A percentile compares a stretch with the other conserved stretches of the same genome.
Evolutionary conservation across 2,329 filamentous ascomycete species (phyloP).

Genomic region (Akanthomyces lecanii): DNA sequence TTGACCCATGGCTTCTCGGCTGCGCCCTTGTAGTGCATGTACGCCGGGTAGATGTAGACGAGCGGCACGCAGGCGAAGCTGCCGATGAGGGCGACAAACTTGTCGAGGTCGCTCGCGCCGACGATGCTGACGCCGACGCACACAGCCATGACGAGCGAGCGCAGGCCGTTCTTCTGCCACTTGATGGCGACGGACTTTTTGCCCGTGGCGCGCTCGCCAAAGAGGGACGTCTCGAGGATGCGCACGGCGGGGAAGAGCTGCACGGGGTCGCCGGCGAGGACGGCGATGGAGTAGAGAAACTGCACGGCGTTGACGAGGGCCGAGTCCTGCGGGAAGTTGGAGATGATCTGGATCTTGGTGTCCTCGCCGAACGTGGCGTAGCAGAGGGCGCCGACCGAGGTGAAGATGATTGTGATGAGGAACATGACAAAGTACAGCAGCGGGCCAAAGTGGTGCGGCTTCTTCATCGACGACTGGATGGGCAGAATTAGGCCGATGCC

Average conservation of each 20-base stretch:
- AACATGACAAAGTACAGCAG: slow-evolving; percentile 67
- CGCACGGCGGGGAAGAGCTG: slow-evolving; percentile 71
- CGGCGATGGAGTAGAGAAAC: slow-evolving; percentile 68
- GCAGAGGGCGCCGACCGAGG: slow-evolving; percentile 66
- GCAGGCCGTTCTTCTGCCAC: slow-evolving; percentile 71
- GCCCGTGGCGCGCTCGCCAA: slow-evolving; percentile 60
- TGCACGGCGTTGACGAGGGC: slow-evolving; percentile 72
- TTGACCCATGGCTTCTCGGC: slow-evolving; percentile 55
- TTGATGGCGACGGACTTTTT: slow-evolving; percentile 62
- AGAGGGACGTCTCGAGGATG: slow-evolving; percentile 65
- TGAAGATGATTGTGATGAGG: slow-evolving; percentile 69
- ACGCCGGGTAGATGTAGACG: slow-evolving; percentile 73
- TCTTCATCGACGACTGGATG: slow-evolving; percentile 71
- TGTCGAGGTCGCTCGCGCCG: slow-evolving; percentile 66
- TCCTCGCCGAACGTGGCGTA: slow-evolving; percentile 68
- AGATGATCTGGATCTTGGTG: slow-evolving; percentile 70
- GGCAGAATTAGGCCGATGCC: slow-evolving; percentile 73
- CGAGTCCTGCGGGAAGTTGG: slow-evolving; percentile 68
- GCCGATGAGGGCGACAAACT: slow-evolving; percentile 70
- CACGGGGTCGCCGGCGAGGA: slow-evolving; percentile 69
- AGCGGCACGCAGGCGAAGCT: slow-evolving; percentile 70
- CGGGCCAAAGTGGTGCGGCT: slow-evolving; percentile 62
- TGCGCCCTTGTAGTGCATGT: slow-evolving; percentile 64
- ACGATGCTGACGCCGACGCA: slow-evolving; percentile 59
- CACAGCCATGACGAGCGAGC: slow-evolving; percentile 51